Evolutionary conservation across 176 grass and related monocot species (phyloP), one percentile per base, ranked within the genome.

Genomic region (Bonia amplexicaulis): DNA sequence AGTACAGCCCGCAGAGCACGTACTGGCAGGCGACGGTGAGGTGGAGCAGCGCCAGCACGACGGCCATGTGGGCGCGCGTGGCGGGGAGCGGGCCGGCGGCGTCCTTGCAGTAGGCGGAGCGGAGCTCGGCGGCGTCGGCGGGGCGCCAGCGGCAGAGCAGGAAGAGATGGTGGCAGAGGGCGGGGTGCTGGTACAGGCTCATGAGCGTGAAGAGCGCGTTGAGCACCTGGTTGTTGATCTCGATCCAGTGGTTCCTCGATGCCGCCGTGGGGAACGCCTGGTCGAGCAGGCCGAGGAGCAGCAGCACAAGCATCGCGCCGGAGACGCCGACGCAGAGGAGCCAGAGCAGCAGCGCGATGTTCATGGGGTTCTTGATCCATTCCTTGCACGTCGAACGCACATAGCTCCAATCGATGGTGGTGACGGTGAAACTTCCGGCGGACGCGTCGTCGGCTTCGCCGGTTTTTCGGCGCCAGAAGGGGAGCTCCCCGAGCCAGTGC

Each of bases 121-220:
- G 84, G 26, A 97, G 88, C 3, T 84, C 73, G 42, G 71, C 80
- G 9, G 87, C 73, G 87, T 97, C 94, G 26, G 12, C n/a, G 0
- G 73, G 40, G 22, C 74, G 85, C 94, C 92, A 92, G 2, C 92
- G 82, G 75, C 85, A 87, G 44, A 97, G 87, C 16, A 94, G 83
- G 78, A 87, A 80, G 41, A 87, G 69, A 71, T 97, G 86, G 69
- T 90, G 84, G 83, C 85, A 89, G 80, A 93, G 66, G 41, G 63
- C 58, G 6, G 94, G 94, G 66, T 97, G 94, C 72, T 94, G 92
- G 83, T 97, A 94, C 3, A 97, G 20, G 67, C 92, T 92, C 92
- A 97, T 90, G n/a, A 97, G 90, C 14, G 90, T 94, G 88, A 94
- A 97, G 35, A 97, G 89, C 57, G 89, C 87, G 85, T 97, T 97